These are phyloP conservation scores for Ephemerocybe angulata DNA, from an alignment of 768 basidiomycete species.

Conservation along the genomic window DNA sequence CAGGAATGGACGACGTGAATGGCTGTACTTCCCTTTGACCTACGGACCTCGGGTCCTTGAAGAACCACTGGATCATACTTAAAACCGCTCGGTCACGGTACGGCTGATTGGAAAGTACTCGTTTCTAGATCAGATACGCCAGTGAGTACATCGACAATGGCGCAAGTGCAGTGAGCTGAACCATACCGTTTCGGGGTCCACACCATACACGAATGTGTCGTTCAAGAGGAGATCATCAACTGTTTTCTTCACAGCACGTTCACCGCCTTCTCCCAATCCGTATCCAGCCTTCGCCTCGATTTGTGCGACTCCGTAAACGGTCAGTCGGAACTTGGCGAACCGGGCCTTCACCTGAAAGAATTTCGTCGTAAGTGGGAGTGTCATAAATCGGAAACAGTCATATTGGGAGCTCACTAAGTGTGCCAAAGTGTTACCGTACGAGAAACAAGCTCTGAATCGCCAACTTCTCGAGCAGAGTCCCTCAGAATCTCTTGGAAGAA, in stretches of 20 bases:
- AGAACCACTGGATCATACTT: neutral
- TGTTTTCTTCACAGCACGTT: neutral
- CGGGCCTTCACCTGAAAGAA: neutral
- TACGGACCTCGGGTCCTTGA: neutral
- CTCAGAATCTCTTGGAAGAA: neutral
- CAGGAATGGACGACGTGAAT: neutral
- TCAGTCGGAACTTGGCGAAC: neutral
- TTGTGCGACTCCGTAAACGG: neutral
- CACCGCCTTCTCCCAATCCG: neutral
- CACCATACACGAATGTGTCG: neutral
- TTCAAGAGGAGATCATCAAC: neutral
- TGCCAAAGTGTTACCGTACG: neutral
- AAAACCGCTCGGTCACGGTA: neutral
- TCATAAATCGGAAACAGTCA: neutral
- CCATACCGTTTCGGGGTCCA: neutral
- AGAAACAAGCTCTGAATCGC: neutral
- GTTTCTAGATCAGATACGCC: neutral
- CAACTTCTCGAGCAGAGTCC: neutral
- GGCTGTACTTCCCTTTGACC: neutral
- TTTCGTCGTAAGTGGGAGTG: neutral
- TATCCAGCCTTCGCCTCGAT: neutral
- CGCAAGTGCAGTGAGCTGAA: neutral
- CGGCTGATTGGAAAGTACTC: neutral
- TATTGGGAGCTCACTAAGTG: neutral
- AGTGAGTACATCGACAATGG: neutral